Conservation (phyloP, 2,329 filamentous ascomycete species). For the Fusarium sp. region DNA sequence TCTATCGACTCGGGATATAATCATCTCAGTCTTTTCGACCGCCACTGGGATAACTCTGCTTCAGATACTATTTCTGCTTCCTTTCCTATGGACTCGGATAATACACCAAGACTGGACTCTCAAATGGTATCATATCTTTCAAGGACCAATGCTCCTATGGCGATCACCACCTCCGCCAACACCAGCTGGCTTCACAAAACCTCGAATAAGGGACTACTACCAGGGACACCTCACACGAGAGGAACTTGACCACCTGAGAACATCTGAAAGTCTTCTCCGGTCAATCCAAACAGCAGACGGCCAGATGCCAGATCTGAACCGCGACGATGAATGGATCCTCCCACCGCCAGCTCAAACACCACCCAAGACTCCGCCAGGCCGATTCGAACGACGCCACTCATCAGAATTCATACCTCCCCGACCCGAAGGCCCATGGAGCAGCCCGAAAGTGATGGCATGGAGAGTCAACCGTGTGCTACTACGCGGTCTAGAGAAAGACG, state of each 20-base stretch:
- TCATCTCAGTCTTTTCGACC: conserved; percentile 59
- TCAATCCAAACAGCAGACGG: conserved; percentile 51
- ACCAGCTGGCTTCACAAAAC: conserved; percentile 57
- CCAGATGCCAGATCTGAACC: conserved; percentile 45
- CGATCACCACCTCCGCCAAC: conserved; percentile 55
- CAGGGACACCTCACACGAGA: conserved; percentile 62
- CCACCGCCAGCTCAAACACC: conserved; percentile 50
- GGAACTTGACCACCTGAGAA: conserved; percentile 57
- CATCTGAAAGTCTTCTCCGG: conserved; percentile 52
- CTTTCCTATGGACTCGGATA: conserved; percentile 65
- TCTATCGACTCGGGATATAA: conserved; percentile 40
- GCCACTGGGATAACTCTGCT: conserved; percentile 59
- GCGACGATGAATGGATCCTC: conserved; percentile 52
- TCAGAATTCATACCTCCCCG: conserved; percentile 51
- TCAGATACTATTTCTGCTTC: conserved; percentile 63
- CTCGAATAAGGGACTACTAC: conserved; percentile 63
- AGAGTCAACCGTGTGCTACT: conserved; percentile 58
- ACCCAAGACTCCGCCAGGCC: conserved; percentile 26
- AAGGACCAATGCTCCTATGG: conserved; percentile 62
- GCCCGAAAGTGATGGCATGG: conserved; percentile 57
- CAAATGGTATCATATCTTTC: conserved; percentile 61
- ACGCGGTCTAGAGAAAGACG: conserved; percentile 63
- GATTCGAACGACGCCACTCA: conserved; percentile 14
- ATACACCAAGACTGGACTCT: conserved; percentile 66
- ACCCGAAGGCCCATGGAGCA: conserved; percentile 57